Conservation (phyloP, 2,329 filamentous ascomycete species). For the Davidsoniella australis region DNA sequence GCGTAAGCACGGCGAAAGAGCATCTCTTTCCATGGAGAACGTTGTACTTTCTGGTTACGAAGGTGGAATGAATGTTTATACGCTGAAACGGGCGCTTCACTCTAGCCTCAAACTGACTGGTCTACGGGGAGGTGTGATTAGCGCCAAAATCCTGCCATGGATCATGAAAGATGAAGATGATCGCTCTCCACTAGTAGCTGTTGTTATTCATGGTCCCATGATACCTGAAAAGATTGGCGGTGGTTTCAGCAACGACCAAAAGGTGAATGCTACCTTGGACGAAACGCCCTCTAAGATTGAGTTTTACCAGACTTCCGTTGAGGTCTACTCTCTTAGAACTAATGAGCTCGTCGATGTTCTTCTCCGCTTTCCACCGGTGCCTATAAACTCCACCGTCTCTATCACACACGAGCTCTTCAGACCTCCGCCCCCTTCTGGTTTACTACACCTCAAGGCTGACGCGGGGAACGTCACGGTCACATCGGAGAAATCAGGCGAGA, state of each 20-base stretch:
- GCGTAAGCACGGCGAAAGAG: slow-evolving; percentile 17
- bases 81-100: slow-evolving; percentile 55
- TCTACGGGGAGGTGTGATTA: slow-evolving; percentile 60
- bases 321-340: slow-evolving; percentile 73
- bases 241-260: slow-evolving; percentile 15
- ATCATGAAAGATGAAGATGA: slow-evolving; percentile 35
- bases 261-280: slow-evolving; percentile 14
- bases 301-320: slow-evolving; percentile 71
- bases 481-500: slow-evolving; percentile 72
- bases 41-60: slow-evolving; percentile 64
- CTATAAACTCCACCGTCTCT: slow-evolving; percentile 36
- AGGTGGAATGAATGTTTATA: slow-evolving; percentile 60
- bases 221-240: slow-evolving; percentile 21
- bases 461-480: slow-evolving; percentile 55
- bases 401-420: slow-evolving; percentile 46
- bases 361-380: slow-evolving; percentile 48
- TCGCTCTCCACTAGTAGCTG: slow-evolving; percentile 48
- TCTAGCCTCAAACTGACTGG: slow-evolving; percentile 55
- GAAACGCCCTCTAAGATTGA: slow-evolving; percentile 26
- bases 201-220: slow-evolving; percentile 65
- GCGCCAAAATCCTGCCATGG: slow-evolving; percentile 70
- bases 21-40: slow-evolving; percentile 33
- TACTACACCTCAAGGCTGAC: slow-evolving; percentile 57
- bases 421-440: slow-evolving; percentile 52
- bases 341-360: slow-evolving; percentile 55